Evolutionary conservation across 2,329 filamentous ascomycete genomes (phyloP).

Genomic region (Didymosphaeria variabile): DNA sequence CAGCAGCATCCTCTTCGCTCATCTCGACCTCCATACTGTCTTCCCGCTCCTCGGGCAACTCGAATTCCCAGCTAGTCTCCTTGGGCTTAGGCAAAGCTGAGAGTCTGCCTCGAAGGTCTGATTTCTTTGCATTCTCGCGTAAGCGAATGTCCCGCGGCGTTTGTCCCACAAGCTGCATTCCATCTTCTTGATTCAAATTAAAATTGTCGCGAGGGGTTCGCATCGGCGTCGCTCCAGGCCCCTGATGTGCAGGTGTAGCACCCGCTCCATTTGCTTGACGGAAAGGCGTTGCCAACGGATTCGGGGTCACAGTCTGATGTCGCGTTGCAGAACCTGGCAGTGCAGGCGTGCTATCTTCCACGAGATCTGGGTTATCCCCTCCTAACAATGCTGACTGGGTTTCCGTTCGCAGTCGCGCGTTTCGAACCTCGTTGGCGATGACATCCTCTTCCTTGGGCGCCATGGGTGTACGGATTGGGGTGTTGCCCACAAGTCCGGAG

Average conservation of each 20-base stretch:
- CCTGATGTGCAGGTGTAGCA: slow-evolving; percentile 69
- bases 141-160: slow-evolving; percentile 80
- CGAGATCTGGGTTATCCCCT: slow-evolving; percentile 89
- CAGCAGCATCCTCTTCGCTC: slow-evolving; percentile 73
- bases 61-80: slow-evolving; percentile 92
- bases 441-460: slow-evolving; percentile 93
- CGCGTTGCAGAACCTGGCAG: slow-evolving; percentile 86
- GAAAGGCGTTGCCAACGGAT: slow-evolving; percentile 91
- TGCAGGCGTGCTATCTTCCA: slow-evolving; percentile 83
- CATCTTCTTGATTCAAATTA: slow-evolving; percentile 77
- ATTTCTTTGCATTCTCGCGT: slow-evolving; percentile 73
- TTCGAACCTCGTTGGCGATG: slow-evolving; percentile 95
- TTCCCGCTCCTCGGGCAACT: slow-evolving; percentile 82
- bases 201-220: slow-evolving; percentile 90
- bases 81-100: slow-evolving; percentile 89
- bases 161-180: slow-evolving; percentile 72
- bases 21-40: slow-evolving; percentile 65
- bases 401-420: slow-evolving; percentile 89
- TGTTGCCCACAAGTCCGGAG: slow-evolving; percentile 77
- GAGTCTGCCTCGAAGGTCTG: slow-evolving; percentile 76
- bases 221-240: slow-evolving; percentile 81
- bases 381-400: slow-evolving; percentile 93
- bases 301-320: slow-evolving; percentile 87
- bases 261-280: slow-evolving; percentile 70
- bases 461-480: slow-evolving; percentile 90